These are phyloP conservation scores for Paxillus rubicundulus DNA, from an alignment of 768 basidiomycete species.

Conservation along the genomic window DNA sequence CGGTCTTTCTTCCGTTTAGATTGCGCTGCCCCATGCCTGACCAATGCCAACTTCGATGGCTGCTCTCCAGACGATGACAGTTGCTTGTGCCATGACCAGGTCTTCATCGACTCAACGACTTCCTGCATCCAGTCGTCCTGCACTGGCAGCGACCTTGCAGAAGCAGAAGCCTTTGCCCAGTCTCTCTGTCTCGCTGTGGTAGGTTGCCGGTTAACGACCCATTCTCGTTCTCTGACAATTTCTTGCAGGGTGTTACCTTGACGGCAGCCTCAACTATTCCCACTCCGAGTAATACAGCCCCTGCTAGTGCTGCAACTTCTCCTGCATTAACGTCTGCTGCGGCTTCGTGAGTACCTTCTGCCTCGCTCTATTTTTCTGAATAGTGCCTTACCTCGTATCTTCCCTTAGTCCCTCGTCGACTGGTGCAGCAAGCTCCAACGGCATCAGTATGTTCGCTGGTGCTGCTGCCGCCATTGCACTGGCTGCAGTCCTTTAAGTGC, in stretches of 20 bases:
- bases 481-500: conserved; percentile 12
- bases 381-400: not conserved
- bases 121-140: conserved; percentile 50
- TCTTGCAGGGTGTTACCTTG: conserved; percentile 52
- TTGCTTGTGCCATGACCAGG: conserved; percentile 55
- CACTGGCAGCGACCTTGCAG: conserved; percentile 42
- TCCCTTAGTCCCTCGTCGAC: conserved; percentile 4
- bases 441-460: conserved; percentile 10
- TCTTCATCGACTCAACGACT: conserved; percentile 46
- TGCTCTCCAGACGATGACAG: conserved; percentile 50
- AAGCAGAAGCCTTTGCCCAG: conserved; percentile 42
- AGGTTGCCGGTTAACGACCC: conserved; percentile 22
- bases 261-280: conserved; percentile 30
- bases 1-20: conserved; percentile 30
- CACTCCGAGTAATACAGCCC: conserved; percentile 13
- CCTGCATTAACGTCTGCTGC: conserved; percentile 12
- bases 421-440: conserved; percentile 4
- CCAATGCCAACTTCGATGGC: conserved; percentile 38
- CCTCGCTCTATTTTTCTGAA: not conserved
- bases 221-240: not conserved
- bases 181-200: conserved; percentile 49
- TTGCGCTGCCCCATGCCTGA: conserved; percentile 52
- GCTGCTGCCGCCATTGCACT: conserved; percentile 10
- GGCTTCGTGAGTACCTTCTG: conserved; percentile 7
- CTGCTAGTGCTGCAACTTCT: not conserved